Evolutionary conservation across 768 basidiomycete species (phyloP).

Genomic region (Symmetrospora coprosmae): DNA sequence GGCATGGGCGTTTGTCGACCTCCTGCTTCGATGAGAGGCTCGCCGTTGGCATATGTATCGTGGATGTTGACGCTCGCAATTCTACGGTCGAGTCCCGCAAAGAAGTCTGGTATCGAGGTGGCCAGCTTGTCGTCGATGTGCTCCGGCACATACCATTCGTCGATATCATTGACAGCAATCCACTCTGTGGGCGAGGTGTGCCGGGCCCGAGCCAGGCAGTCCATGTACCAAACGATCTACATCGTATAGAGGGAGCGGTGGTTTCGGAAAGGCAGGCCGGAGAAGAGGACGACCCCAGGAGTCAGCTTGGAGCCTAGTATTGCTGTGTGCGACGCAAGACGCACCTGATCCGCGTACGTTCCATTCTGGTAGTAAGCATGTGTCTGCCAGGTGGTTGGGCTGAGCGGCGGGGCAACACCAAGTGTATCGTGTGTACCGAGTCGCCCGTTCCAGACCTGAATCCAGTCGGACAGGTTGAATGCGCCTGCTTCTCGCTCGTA

Average conservation of each 20-base stretch:
- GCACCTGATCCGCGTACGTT: conserved; percentile 17
- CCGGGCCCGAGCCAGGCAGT: conserved; percentile 1
- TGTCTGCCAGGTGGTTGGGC: not conserved
- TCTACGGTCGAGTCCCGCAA: not conserved
- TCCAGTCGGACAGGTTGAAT: not conserved
- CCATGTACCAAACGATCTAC: conserved; percentile 10
- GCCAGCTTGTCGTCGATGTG: not conserved
- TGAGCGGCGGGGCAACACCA: not conserved
- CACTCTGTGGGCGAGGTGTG: not conserved
- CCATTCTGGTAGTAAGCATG: not conserved
- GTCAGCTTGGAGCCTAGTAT: too few species aligned
- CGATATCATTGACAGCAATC: conserved; percentile 3
- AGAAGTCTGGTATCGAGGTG: not conserved
- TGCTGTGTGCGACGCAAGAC: too few species aligned
- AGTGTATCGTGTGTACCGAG: not conserved
- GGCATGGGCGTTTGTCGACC: not conserved
- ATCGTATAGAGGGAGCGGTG: not conserved
- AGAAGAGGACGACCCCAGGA: not conserved
- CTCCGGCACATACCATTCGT: conserved; percentile 12
- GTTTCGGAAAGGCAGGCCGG: not conserved
- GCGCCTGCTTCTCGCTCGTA: not conserved
- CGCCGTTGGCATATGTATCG: not conserved
- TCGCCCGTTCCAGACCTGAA: not conserved
- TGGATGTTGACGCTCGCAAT: not conserved
- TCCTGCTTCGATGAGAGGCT: not conserved